Evolutionary conservation across 2,329 filamentous ascomycete species (phyloP).

Genomic region (Macrophomina tecta): DNA sequence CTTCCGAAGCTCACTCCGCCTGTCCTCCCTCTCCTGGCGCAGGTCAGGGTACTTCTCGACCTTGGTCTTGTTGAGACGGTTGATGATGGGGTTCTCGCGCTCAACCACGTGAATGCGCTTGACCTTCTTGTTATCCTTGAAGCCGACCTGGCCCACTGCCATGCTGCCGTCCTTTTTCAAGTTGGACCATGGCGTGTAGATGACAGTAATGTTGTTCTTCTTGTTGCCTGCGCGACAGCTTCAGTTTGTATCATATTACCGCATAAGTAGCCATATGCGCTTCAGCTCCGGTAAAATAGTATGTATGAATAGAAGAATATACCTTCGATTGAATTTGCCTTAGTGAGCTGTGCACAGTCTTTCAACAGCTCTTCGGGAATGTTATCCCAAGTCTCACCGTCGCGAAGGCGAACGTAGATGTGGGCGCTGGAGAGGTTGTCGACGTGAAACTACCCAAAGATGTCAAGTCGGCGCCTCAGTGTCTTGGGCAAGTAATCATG

Average conservation of each 20-base stretch:
- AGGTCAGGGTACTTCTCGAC: constrained; percentile 88
- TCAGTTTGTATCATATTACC: background rate
- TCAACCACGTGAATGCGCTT: constrained; percentile 79
- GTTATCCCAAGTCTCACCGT: constrained; percentile 81
- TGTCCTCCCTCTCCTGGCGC: constrained; percentile 79
- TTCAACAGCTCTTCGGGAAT: constrained; percentile 76
- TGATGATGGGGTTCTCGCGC: constrained; percentile 89
- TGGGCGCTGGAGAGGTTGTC: constrained; percentile 97
- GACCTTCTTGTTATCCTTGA: constrained; percentile 87
- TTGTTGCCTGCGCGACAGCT: constrained; percentile 76
- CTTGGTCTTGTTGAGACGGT: constrained; percentile 97
- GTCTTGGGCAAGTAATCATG: background rate
- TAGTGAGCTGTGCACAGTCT: constrained; percentile 96
- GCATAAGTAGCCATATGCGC: background rate
- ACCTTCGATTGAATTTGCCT: constrained; percentile 98
- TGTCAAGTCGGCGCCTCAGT: background rate
- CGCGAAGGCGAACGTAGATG: constrained; percentile 85
- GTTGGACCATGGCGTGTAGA: constrained; percentile 98
- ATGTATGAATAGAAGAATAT: background rate
- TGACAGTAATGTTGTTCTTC: constrained; percentile 94
- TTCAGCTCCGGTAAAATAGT: constrained; percentile 18
- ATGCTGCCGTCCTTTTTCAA: constrained; percentile 94
- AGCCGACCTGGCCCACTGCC: constrained; percentile 92
- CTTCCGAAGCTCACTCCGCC: constrained; percentile 72
- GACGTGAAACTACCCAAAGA: constrained; percentile 76